Base-by-base conservation (phyloP, 1,139 yeast species). In the Yamadazyma dendronema region DNA sequence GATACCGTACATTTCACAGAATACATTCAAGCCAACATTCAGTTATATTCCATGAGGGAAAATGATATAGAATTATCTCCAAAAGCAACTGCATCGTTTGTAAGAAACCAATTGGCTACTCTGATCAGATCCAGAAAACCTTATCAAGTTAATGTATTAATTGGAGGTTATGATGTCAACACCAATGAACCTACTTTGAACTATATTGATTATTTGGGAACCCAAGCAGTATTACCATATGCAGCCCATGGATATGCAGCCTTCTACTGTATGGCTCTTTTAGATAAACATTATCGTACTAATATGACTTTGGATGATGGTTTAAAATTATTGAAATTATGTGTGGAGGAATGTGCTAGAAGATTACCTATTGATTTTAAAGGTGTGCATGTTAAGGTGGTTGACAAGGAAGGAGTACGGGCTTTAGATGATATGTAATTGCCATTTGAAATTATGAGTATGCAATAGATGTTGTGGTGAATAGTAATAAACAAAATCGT, bases 1-100 rank as follows among this genome's bases (percentile, higher is more conserved):
- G 99, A 92, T 59, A 87, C 97, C 3, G 90, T 86, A n/a, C 95
- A 92, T 59, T 90, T 92, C 65, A 95, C 96, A 30, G 97, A 92
- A 57, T 87, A 82, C 57, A 78, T 89, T 45, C 95, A 87, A 60
- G 98, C 97, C 35, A 92, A 94, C 58, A 79, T 89, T 49, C 95
- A 87, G 61, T 74, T 92, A 46, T 84, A 86, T 58, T 80, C 88
- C 38, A 88, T 89, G 75, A 77, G 97, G 53, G 94, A 92, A 58
- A 83, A 84, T 47, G 75, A 67, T 42, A 70, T 74, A 44, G 97
- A 89, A 54, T 73, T 92, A 60, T 74, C 84, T 22, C 90, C 95
- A 16, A 73, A 79, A 48, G 96, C 96, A 8, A 83, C 89, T 39
- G 90, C 97, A 9, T 80, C 94, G 33, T 92, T 83, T 62, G 84